These are phyloP conservation scores for Cephaloascus fragrans DNA, from an alignment of 805 yeast genomes.

Conservation along the genomic window DNA sequence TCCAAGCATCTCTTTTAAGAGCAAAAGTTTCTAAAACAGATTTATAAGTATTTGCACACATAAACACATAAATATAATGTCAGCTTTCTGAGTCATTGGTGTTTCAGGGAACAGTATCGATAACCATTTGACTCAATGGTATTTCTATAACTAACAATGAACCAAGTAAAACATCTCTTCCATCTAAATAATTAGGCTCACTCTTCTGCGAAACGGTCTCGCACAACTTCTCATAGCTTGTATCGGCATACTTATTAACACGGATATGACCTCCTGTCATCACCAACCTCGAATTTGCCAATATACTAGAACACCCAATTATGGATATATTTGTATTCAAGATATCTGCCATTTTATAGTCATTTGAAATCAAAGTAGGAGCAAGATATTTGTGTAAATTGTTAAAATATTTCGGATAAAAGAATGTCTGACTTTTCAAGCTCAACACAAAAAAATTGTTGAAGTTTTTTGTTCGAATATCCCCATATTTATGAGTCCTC, in stretches of 20 bases:
- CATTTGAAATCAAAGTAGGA: not conserved
- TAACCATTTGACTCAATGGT: not conserved
- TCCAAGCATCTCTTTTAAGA: too few species aligned
- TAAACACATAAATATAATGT: too few species aligned
- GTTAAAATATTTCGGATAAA: constrained; percentile 5
- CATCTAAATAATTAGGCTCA: not conserved
- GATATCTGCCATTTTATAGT: not conserved
- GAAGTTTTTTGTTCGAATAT: constrained; percentile 1
- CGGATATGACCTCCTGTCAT: constrained; percentile 6
- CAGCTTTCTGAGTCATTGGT: too few species aligned
- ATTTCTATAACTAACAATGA: not conserved
- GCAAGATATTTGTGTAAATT: not conserved
- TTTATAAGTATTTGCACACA: too few species aligned
- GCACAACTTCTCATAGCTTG: not conserved
- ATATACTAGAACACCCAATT: constrained; percentile 4
- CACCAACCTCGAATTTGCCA: constrained; percentile 6
- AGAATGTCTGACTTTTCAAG: constrained; percentile 7
- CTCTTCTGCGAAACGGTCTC: not conserved
- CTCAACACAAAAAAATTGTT: constrained; percentile 6
- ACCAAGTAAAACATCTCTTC: not conserved
- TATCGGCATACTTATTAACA: not conserved
- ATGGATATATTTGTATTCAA: constrained; percentile 3
- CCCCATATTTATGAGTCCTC: too few species aligned
- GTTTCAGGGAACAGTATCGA: too few species aligned
- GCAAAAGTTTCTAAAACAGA: too few species aligned